Evolutionary conservation across 2,329 filamentous ascomycete genomes (phyloP), one percentile per base, ranked within the genome.

Genomic region (Cryphonectria nitschkei): DNA sequence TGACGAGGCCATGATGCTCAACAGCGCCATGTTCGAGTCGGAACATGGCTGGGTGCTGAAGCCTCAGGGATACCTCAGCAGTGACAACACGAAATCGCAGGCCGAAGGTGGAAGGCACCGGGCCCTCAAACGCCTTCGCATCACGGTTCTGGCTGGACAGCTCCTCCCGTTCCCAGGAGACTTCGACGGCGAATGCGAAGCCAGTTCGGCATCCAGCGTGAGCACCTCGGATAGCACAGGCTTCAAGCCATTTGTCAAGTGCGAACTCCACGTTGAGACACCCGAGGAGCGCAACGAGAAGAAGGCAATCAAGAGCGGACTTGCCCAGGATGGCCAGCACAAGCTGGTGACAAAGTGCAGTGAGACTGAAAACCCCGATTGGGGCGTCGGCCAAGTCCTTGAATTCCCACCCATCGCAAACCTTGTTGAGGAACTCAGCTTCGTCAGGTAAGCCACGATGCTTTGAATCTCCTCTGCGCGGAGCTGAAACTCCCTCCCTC

Each of bases 11-110:
- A 97, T 98, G 88, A 97, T 98, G 85, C 88, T 99, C 78, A 98
- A 98, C 78, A 92, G 97, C 77, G 96, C 93, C 78, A 98, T 99
- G 96, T 99, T 98, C 79, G 93, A 94, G 50, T 93, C 90, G 13
- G 92, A 93, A 66, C 84, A 88, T 58, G 95, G 95, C 56, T 98
- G 93, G 93, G 89, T 95, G 2, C 85, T 96, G 73, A 98, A 98
- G 81, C 94, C 95, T 0, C 79, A 86, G 43, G 91, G 91, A 22
- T 96, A 94, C 79, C 90, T 89, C 71, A 84, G 83, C 74, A 78
- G 81, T 26, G 81, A 83, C 71, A 70, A 69, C n/a, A 76, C 77
- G 22, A 76, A 79, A 32, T 80, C 80, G 5, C 83, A 87, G 69
- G 82, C 82, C 60, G 81, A 84, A 34, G 83, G 83, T 1, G 81